These are phyloP conservation scores for Deinandra increscens DNA, from an alignment of 129 eudicot genomes.

Conservation along the genomic window DNA sequence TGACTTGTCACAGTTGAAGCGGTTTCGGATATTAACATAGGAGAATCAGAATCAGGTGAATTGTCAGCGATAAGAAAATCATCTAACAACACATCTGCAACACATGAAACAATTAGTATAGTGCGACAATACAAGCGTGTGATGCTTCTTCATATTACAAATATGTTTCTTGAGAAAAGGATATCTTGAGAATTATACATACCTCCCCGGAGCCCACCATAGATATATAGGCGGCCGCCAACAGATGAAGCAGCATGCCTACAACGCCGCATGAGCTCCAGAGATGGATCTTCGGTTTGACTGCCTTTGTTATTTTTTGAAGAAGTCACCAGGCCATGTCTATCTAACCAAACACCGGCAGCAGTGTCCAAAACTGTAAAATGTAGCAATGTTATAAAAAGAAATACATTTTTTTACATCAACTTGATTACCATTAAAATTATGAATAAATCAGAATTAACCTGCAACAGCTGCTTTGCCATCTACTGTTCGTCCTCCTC, in stretches of 20 bases:
- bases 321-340: constrained; percentile 85
- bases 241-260: constrained; percentile 97
- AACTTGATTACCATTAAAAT: background rate
- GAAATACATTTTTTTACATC: background rate
- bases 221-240: constrained; percentile 63
- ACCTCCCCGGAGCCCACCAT: constrained; percentile 98
- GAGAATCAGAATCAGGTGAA: constrained; percentile 48
- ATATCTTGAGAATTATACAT: background rate
- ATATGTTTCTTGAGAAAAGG: constrained; percentile 1
- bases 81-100: constrained; percentile 74
- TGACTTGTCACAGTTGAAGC: constrained; percentile 38
- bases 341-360: constrained; percentile 97
- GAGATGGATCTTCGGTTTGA: constrained; percentile 66
- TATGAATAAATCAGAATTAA: constrained; percentile 22
- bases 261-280: constrained; percentile 92
- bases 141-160: constrained; percentile 6
- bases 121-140: background rate
- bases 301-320: constrained; percentile 55
- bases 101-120: constrained; percentile 18
- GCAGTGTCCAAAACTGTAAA: constrained; percentile 90
- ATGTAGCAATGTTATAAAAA: too few species aligned
- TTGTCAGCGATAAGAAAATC: constrained; percentile 84
- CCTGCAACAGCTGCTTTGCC: constrained; percentile 93
- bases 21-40: constrained; percentile 33
- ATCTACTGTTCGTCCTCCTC: constrained; percentile 88